These are phyloP conservation scores for Irpex sp. DNA, from an alignment of 1,284 basidiomycete genomes.

Conservation along the genomic window DNA sequence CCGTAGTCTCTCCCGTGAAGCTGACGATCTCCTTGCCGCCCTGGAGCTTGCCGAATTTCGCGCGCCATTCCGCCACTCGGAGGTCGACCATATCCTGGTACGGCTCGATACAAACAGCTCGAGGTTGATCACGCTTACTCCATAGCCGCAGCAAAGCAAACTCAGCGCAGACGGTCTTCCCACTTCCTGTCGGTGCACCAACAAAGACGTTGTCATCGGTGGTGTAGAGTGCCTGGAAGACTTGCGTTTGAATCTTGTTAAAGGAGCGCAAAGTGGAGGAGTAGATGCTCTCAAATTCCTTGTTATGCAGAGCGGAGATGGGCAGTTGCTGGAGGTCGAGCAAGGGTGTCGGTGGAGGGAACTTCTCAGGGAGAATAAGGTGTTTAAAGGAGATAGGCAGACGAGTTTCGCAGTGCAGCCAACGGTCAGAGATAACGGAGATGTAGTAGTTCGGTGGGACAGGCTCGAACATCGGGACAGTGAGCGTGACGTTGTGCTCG, in stretches of 20 bases:
- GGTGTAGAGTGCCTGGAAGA: slow-evolving; percentile 96
- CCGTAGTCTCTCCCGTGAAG: slow-evolving; percentile 92
- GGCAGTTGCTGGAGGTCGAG: slow-evolving; percentile 93
- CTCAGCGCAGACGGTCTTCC: slow-evolving; percentile 97
- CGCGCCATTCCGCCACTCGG: slow-evolving; percentile 85
- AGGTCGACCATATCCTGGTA: slow-evolving; percentile 96
- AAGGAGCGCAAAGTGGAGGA: slow-evolving; percentile 75
- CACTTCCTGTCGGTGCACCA: slow-evolving; percentile 93
- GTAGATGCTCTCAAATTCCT: slow-evolving; percentile 87
- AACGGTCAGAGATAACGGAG: slow-evolving; percentile 91
- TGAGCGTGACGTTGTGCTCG: slow-evolving; percentile 92
- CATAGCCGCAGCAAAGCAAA: slow-evolving; percentile 91
- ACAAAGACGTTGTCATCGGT: slow-evolving; percentile 96
- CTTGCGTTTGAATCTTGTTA: slow-evolving; percentile 99
- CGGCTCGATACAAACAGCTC: slow-evolving; percentile 96
- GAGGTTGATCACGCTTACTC: slow-evolving; percentile 77
- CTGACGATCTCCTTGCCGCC: slow-evolving; percentile 92
- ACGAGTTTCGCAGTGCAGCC: slow-evolving; percentile 93
- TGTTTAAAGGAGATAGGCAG: slow-evolving; percentile 98
- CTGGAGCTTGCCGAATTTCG: slow-evolving; percentile 80
- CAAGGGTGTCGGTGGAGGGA: slow-evolving; percentile 89
- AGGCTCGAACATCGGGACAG: slow-evolving; percentile 95
- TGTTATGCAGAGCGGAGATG: slow-evolving; percentile 87
- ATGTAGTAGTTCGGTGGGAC: slow-evolving; percentile 98
- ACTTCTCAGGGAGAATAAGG: slow-evolving; percentile 95